Percentiles rank a stretch among this genome's conserved stretches.
Conservation (phyloP, 1,139 yeast species). For the Candida sp. region DNA sequence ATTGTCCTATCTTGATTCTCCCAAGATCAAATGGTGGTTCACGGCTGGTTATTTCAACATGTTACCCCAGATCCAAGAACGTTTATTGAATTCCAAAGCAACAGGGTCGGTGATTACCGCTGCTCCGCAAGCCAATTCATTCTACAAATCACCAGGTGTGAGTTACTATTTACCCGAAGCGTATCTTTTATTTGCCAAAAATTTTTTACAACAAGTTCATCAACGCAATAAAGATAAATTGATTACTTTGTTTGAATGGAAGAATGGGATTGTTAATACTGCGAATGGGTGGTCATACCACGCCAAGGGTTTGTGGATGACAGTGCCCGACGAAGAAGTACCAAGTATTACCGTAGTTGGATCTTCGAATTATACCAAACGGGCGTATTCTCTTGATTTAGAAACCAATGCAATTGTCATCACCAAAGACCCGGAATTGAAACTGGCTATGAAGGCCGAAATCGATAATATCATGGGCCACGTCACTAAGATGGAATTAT, state of each 20-base stretch:
- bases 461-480: slow-evolving; percentile 55
- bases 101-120: slow-evolving; percentile 81
- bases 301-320: slow-evolving; percentile 96
- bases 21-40: slow-evolving; percentile 70
- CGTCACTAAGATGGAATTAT: slow-evolving; percentile 49
- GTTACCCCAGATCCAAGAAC: slow-evolving; percentile 68
- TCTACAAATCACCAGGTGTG: slow-evolving; percentile 79
- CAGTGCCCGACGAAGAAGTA: slow-evolving; percentile 50
- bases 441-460: slow-evolving; percentile 57
- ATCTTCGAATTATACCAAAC: slow-evolving; percentile 86
- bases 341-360: slow-evolving; percentile 86
- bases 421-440: slow-evolving; percentile 64
- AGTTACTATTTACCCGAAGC: slow-evolving; percentile 86
- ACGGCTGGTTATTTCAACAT: slow-evolving; percentile 98
- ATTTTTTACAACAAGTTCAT: slow-evolving; percentile 58
- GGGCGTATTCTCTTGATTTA: slow-evolving; percentile 85
- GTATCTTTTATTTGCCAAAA: slow-evolving; percentile 71
- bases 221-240: slow-evolving; percentile 39
- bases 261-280: slow-evolving; percentile 76
- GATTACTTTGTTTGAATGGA: slow-evolving; percentile 78
- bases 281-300: slow-evolving; percentile 95
- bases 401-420: slow-evolving; percentile 83
- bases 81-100: slow-evolving; percentile 58
- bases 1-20: slow-evolving; percentile 55
- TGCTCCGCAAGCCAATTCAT: slow-evolving; percentile 90